These are phyloP conservation scores for Pythium phragmiticola DNA, from an alignment of 352 stramenopile genomes.

Conservation along the genomic window DNA sequence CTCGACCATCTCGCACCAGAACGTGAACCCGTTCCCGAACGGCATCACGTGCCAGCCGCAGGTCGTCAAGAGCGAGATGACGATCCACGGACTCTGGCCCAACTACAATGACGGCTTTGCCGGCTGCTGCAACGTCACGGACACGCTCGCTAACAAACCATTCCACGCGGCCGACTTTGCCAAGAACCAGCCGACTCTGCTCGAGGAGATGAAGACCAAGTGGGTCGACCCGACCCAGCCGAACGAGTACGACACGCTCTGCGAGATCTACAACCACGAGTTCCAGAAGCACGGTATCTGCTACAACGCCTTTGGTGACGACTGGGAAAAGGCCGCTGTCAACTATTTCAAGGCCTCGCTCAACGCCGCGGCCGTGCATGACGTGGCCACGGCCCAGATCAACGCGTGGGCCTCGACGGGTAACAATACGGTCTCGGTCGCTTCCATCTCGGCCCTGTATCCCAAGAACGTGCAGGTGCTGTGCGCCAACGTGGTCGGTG, in stretches of 20 bases:
- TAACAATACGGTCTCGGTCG: background rate
- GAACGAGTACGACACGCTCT: conserved; percentile 57
- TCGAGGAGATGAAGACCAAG: conserved; percentile 55
- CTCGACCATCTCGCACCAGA: conserved; percentile 79
- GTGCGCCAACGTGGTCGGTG: conserved; percentile 52
- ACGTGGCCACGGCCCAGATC: conserved; percentile 40
- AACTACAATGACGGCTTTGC: conserved; percentile 79
- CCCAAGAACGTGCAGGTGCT: conserved; percentile 61
- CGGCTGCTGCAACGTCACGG: conserved; percentile 68
- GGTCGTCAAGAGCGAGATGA: conserved; percentile 55
- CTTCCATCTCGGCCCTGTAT: conserved; percentile 41
- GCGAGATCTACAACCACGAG: conserved; percentile 83
- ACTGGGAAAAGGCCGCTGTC: conserved; percentile 50
- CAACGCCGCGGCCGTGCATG: conserved; percentile 41
- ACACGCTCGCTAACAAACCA: conserved; percentile 55
- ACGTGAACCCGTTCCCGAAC: conserved; percentile 60
- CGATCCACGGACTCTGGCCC: conserved; percentile 77
- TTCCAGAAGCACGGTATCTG: conserved; percentile 84
- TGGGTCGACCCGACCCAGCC: conserved; percentile 66
- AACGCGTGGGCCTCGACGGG: conserved; percentile 38
- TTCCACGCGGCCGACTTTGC: conserved; percentile 51
- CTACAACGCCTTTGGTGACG: conserved; percentile 54
- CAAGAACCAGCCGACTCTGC: conserved; percentile 41
- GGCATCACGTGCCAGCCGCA: conserved; percentile 45
- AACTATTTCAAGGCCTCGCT: conserved; percentile 69